phyloP scores from a whole-genome alignment of 2,329 filamentous ascomycete genomes.

The Sodiomyces alkalinus region DNA sequence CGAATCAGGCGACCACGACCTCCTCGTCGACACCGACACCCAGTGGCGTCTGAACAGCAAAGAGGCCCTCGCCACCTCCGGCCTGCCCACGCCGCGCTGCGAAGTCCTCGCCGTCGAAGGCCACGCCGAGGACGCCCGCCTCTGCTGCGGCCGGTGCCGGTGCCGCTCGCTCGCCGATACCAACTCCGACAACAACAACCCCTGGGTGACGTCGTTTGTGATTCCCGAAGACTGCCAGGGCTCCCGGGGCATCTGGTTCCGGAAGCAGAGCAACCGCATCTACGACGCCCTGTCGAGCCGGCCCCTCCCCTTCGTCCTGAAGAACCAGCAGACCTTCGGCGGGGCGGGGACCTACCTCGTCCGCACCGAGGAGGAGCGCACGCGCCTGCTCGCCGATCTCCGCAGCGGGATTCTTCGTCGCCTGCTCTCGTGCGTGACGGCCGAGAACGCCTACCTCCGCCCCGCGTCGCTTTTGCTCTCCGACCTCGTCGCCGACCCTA shows the following conservation, averaged over 20 bases:
- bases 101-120: slow-evolving; percentile 13
- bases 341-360: slow-evolving; percentile 20
- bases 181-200: no score
- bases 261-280: slow-evolving; percentile 12
- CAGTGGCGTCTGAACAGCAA: slow-evolving; percentile 22
- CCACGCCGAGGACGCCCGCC: slow-evolving; percentile 4
- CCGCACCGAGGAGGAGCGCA: slow-evolving; percentile 11
- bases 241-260: slow-evolving; percentile 13
- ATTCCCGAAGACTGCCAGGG: slow-evolving; percentile 14
- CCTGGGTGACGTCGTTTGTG: no score
- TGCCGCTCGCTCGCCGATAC: not conserved
- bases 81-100: slow-evolving; percentile 16
- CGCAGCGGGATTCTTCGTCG: slow-evolving; percentile 13
- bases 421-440: slow-evolving; percentile 15
- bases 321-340: slow-evolving; percentile 21
- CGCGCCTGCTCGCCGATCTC: slow-evolving; percentile 10
- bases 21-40: slow-evolving; percentile 14
- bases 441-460: slow-evolving; percentile 14
- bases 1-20: slow-evolving; percentile 12
- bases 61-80: slow-evolving; percentile 16
- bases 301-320: slow-evolving; percentile 19
- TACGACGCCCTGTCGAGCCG: slow-evolving; percentile 10
- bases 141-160: slow-evolving; percentile 13
- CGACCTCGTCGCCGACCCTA: slow-evolving; percentile 14
- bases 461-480: slow-evolving; percentile 17